phyloP scores from a whole-genome alignment of 2,329 filamentous ascomycete genomes.

The Sporothrix schenckii region DNA sequence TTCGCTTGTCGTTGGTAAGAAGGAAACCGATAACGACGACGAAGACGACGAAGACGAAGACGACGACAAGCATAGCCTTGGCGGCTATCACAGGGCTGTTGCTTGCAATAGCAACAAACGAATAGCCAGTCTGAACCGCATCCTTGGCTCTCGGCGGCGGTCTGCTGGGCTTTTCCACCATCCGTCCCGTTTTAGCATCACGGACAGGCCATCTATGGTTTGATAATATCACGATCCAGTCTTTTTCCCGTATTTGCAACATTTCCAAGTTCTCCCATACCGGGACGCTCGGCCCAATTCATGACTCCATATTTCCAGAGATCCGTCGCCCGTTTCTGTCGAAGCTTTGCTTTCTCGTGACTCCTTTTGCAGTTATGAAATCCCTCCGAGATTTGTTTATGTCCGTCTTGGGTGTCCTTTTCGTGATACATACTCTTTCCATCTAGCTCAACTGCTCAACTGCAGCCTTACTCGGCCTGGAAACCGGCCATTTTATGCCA shows the following conservation, averaged over 20 bases:
- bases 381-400: neutral
- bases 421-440: neutral
- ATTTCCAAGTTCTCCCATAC: too few relatives aligned
- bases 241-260: neutral
- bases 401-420: neutral
- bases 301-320: neutral
- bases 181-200: neutral
- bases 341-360: neutral
- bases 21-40: conserved; percentile 8
- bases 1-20: conserved; percentile 1
- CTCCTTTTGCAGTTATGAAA: neutral
- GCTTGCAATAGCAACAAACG: too few relatives aligned
- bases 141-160: neutral
- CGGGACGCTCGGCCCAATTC: neutral
- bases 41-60: conserved; percentile 8
- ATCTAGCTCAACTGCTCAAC: neutral
- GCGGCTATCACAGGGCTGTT: neutral
- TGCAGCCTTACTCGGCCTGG: conserved; percentile 10
- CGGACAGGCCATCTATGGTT: neutral
- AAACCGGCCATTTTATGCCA: neutral
- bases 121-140: neutral
- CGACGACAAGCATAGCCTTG: neutral
- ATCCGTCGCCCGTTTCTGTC: neutral
- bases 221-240: neutral
- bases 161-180: neutral